Evolutionary conservation across 2,329 filamentous ascomycete species (phyloP), one percentile per base, ranked within the genome.

Genomic region (Talaromyces sp.): DNA sequence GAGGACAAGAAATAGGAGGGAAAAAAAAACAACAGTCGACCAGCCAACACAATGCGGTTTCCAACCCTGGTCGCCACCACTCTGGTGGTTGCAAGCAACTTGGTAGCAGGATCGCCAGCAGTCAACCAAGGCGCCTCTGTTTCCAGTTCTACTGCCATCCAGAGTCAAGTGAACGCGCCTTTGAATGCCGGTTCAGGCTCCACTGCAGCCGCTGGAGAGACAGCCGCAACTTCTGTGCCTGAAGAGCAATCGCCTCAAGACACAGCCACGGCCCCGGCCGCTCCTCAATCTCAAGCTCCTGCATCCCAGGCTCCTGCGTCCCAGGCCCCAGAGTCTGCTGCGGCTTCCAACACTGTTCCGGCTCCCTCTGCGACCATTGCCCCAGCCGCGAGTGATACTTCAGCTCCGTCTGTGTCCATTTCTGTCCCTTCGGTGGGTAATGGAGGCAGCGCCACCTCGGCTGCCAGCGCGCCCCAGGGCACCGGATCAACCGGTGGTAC

Each of bases 51-150:
- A 61, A 61, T 61, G 59, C 59, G 59, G 50, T 61, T 61, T 48
- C 50, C 59, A 53, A 58, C 51, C 48, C 53, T 61, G 32, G 59
- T 56, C 29, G 54, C 59, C 12, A 46, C 50, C 31, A 52, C 56
- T 3, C 55, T 57, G 51, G 41, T 61, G 56, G 59, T 52, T 52
- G 48, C 48, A 11, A n/a, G 56, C 55, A 61, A 58, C 32, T 57
- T 61, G 51, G 59, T 52, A 38, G 59, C 57, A 50, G 59, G 55
- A 11, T 61, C 59, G 3, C 59, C 59, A 17, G 59, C 58, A 38
- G 57, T 21, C 14, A 43, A 38, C 51, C 51, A 51, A 24, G 48
- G 48, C 48, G 41, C 58, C 31, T 52, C 58, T 46, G 11, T 19
- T 21, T 24, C 43, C 1, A 46, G 43, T 24, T 46, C 43, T 9